Evolutionary conservation across 768 basidiomycete genomes (phyloP).

Genomic region (Leucogyrophana mollusca): DNA sequence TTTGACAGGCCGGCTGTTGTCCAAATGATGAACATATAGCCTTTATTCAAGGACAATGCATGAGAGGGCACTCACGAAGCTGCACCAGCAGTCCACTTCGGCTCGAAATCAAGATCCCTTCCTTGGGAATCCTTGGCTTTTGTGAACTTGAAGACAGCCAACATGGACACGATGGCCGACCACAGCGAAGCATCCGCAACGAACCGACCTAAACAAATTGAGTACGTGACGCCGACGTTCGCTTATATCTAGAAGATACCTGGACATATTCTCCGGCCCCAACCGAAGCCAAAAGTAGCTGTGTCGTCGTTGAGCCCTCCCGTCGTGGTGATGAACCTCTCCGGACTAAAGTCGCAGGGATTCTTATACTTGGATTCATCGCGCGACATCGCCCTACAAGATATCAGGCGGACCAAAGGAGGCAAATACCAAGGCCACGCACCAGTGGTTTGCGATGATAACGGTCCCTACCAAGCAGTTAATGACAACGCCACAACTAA

Average conservation of each 20-base stretch:
- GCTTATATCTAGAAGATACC: no score
- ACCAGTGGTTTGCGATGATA: no score
- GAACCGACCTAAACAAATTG: conserved; percentile 13
- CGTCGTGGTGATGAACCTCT: not conserved
- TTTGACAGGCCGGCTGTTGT: conserved; percentile 19
- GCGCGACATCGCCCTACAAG: no score
- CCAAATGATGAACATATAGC: no score
- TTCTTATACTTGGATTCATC: not conserved
- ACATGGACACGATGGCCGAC: conserved; percentile 18
- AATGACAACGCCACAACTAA: no score
- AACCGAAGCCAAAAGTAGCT: not conserved
- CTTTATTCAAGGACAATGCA: not conserved
- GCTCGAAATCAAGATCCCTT: conserved; percentile 11
- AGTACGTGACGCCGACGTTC: no score
- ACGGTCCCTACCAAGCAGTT: no score
- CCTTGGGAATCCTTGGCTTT: conserved; percentile 19
- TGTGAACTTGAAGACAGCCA: conserved; percentile 16
- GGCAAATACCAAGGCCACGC: no score
- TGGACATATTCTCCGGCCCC: not conserved
- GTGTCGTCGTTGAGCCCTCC: not conserved
- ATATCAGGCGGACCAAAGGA: no score
- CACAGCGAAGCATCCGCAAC: conserved; percentile 21
- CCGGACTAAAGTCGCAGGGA: not conserved
- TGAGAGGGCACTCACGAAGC: not conserved
- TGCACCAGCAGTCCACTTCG: not conserved